phyloP scores from a whole-genome alignment of 805 yeast genomes.

The Candida maltosa region DNA sequence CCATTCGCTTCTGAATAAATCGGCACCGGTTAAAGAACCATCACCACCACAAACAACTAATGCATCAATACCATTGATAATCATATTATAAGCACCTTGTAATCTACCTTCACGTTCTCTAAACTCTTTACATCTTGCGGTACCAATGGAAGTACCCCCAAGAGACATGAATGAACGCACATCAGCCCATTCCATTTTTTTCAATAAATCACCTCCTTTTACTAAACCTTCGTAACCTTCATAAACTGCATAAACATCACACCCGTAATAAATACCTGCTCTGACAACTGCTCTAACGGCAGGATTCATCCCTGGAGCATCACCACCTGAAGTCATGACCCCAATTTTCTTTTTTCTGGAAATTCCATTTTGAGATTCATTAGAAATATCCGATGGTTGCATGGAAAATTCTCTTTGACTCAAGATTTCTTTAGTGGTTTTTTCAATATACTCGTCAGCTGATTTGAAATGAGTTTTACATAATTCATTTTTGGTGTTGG shows the following conservation, averaged over 20 bases:
- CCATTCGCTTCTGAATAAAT: constrained; percentile 74
- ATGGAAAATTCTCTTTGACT: constrained; percentile 3
- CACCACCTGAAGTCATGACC: constrained; percentile 82
- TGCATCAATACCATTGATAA: constrained; percentile 72
- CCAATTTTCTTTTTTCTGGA: constrained; percentile 49
- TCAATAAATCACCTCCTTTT: constrained; percentile 58
- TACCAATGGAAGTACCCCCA: constrained; percentile 80
- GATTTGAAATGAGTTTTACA: constrained; percentile 15
- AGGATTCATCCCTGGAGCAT: constrained; percentile 80
- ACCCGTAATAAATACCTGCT: constrained; percentile 61
- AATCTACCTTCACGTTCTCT: constrained; percentile 65
- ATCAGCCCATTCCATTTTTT: constrained; percentile 67
- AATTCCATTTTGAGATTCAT: not conserved
- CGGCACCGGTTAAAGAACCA: constrained; percentile 82
- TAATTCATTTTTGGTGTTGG: constrained; percentile 19
- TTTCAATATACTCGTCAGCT: constrained; percentile 26
- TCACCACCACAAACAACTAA: constrained; percentile 82
- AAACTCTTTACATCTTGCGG: constrained; percentile 71
- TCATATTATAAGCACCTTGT: constrained; percentile 60
- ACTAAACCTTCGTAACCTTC: constrained; percentile 78
- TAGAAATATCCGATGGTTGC: constrained; percentile 1
- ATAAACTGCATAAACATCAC: constrained; percentile 64
- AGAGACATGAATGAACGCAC: constrained; percentile 67
- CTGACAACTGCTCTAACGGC: constrained; percentile 72
- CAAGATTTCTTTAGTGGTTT: constrained; percentile 20